Evolutionary conservation across 1,284 basidiomycete genomes (phyloP).

Genomic region (Sanghuangporus sanghuang): DNA sequence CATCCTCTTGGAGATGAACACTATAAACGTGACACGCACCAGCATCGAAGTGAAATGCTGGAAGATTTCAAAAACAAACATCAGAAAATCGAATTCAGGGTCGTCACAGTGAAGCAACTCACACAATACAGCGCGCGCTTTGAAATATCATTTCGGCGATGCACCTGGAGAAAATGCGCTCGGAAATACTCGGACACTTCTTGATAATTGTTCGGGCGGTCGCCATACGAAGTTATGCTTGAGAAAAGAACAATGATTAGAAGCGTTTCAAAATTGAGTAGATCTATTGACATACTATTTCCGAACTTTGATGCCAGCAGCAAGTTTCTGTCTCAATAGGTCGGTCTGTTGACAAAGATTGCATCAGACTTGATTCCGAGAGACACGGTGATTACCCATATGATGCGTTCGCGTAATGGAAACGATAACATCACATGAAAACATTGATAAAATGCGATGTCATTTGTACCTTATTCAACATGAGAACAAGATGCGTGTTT

Average conservation of each 20-base stretch:
- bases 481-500: constrained; percentile 64
- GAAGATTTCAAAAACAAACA: not conserved
- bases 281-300: constrained; percentile 52
- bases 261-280: not conserved
- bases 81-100: not conserved
- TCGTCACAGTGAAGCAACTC: constrained; percentile 28
- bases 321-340: constrained; percentile 60
- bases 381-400: constrained; percentile 6
- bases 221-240: constrained; percentile 76
- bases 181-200: constrained; percentile 74
- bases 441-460: not conserved
- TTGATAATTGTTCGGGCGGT: constrained; percentile 65
- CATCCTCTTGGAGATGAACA: constrained; percentile 1
- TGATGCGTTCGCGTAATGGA: constrained; percentile 3
- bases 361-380: constrained; percentile 2
- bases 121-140: constrained; percentile 59
- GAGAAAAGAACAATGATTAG: not conserved
- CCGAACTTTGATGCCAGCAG: constrained; percentile 55
- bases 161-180: constrained; percentile 70
- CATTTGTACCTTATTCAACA: constrained; percentile 65
- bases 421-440: not conserved
- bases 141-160: constrained; percentile 57
- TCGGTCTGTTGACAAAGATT: constrained; percentile 43
- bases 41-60: constrained; percentile 78
- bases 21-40: constrained; percentile 35